A percentile compares a stretch with the other conserved stretches of the same genome.
phyloP scores from a whole-genome alignment of 768 basidiomycete genomes.

The Mrakia hoshinonis region DNA sequence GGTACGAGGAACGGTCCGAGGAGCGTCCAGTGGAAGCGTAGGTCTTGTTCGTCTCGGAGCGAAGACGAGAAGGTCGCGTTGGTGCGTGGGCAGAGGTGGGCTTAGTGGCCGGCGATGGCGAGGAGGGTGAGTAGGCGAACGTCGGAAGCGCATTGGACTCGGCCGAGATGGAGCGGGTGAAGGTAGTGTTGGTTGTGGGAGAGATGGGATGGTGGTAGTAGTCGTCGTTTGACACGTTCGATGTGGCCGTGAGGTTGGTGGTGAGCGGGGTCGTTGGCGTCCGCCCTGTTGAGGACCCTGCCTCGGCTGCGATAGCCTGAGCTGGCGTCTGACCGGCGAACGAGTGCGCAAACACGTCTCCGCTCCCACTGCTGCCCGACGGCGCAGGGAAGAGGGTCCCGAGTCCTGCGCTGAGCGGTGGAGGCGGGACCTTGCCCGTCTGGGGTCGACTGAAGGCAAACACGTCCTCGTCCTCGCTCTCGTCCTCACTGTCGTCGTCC shows the following conservation, averaged over 20 bases:
- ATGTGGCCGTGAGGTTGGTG: no score
- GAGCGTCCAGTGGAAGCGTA: background rate
- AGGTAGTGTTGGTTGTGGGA: background rate
- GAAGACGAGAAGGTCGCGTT: background rate
- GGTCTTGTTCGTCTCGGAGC: background rate
- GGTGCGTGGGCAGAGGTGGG: background rate
- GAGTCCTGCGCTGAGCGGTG: background rate
- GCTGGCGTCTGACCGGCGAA: no score
- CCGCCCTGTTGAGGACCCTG: no score
- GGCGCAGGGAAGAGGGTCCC: background rate
- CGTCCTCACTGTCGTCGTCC: constrained; percentile 8
- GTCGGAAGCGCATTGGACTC: background rate
- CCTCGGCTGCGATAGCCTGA: no score
- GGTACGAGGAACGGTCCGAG: no score
- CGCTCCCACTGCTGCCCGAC: no score
- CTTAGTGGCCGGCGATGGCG: background rate
- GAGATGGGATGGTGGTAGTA: background rate
- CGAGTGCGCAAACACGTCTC: no score
- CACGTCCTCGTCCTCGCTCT: constrained; percentile 5
- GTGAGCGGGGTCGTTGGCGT: no score
- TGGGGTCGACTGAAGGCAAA: constrained; percentile 17
- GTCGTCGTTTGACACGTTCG: no score
- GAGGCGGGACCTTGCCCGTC: background rate
- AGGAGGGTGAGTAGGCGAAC: background rate
- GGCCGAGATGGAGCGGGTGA: background rate